A percentile compares a stretch with the other conserved stretches of the same genome.
Conservation (phyloP, 768 basidiomycete genomes). For the Leucocoprinus leucothites region DNA sequence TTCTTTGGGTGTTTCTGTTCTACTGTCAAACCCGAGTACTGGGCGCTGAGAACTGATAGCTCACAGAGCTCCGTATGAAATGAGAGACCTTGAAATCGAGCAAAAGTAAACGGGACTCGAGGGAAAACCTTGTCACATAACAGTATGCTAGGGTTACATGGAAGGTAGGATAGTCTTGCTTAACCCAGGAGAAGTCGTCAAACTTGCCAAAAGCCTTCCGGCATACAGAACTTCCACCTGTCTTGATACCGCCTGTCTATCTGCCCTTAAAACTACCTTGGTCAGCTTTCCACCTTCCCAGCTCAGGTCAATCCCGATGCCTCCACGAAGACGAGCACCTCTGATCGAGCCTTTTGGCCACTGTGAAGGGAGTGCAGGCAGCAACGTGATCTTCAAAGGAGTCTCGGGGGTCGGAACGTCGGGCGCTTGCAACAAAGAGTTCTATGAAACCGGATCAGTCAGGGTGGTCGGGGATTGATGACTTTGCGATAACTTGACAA, state of each 20-base stretch:
- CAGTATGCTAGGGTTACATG: no score
- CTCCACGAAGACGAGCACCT: slow-evolving; percentile 63
- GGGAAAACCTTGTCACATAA: no score
- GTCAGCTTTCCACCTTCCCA: slow-evolving; percentile 44
- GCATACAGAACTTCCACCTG: slow-evolving; percentile 37
- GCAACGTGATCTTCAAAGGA: slow-evolving; percentile 54
- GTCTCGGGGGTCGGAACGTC: slow-evolving; percentile 51
- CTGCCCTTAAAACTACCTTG: slow-evolving; percentile 32
- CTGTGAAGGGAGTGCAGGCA: slow-evolving; percentile 61
- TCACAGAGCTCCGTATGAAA: no score
- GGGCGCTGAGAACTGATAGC: no score
- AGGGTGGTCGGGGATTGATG: background rate
- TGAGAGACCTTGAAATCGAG: no score
- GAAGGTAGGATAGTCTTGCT: slow-evolving; percentile 12
- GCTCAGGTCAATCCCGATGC: slow-evolving; percentile 48
- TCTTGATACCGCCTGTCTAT: slow-evolving; percentile 26
- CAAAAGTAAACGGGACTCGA: no score
- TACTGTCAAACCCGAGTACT: no score
- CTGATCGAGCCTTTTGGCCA: slow-evolving; percentile 62
- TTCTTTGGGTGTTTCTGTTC: no score
- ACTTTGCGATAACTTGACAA: slow-evolving; percentile 15
- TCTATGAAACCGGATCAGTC: slow-evolving; percentile 23
- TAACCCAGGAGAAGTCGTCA: slow-evolving; percentile 26
- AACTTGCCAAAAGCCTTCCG: slow-evolving; percentile 30
- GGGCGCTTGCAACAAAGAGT: slow-evolving; percentile 67